Base-by-base conservation (phyloP, 208 protist genomes). In the Tritrichomonas musculus region DNA sequence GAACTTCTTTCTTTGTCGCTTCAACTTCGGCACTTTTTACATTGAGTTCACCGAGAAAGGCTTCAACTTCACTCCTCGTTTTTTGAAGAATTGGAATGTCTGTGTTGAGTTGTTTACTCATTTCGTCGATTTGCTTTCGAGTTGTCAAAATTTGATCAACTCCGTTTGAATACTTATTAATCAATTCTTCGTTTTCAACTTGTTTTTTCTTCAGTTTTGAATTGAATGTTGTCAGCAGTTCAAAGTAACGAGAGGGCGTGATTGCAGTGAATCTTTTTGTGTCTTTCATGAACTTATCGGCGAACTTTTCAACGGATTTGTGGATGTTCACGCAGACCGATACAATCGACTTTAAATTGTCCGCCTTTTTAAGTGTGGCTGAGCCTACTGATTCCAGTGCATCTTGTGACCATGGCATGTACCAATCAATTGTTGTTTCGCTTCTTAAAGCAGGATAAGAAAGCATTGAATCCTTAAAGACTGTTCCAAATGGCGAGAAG, bases 351-450 rank as follows among this genome's bases (percentile, higher is more conserved):
- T 57, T 72, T 1, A 92, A 69, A 30, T 88, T 88, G 8, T 88
- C 47, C 4, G 33, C 14, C 0, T 88, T 88, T 13, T 25, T 88
- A 33, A 88, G 39, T 64, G 57, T 50, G 20, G 36, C 36, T 92
- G 96, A 94, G 17, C 97, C 96, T 49, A 99, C 98, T 25, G 95
- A 96, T 30, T 95, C 50, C 14, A 99, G 96, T 14, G 98, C 98
- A 66, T 98, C 97, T 33, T 94, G 93, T 27, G 98, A 97, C 98
- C 98, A 99, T 94, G 97, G 96, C 93, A 97, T 96, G 93, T 98
- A 98, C 98, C 98, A 99, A 95, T 99, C 98, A 93, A 99, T 99
- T 27, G 97, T 98, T 95, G 97, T 98, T 95, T 98, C 98, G 95
- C 98, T 99, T 88, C 99, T 97, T 0, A 99, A 95, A 33, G 98